Conservation (phyloP, 495 filamentous ascomycete genomes). For the Haplographium delicatum region DNA sequence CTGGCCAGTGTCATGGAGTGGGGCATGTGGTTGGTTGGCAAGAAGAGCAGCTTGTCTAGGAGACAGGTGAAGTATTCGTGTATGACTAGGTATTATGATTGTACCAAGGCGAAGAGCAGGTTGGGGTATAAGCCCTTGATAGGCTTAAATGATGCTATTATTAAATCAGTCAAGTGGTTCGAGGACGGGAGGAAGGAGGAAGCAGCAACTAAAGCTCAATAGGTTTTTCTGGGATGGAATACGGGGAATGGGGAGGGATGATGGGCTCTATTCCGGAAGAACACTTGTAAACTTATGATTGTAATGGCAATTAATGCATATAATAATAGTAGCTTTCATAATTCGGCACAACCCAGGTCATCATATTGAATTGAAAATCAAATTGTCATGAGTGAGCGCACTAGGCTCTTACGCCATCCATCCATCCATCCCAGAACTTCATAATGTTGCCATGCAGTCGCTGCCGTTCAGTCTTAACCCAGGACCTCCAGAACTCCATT, state of each 20-base stretch:
- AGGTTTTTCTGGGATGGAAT: not conserved
- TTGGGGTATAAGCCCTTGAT: conserved; percentile 73
- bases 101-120: conserved; percentile 74
- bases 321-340: too few relatives aligned
- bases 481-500: too few relatives aligned
- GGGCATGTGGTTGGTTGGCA: conserved; percentile 60
- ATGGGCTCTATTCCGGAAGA: too few relatives aligned
- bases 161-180: conserved; percentile 61
- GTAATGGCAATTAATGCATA: too few relatives aligned
- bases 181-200: conserved; percentile 48
- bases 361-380: too few relatives aligned
- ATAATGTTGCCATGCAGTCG: too few relatives aligned
- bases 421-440: too few relatives aligned
- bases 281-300: too few relatives aligned
- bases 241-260: not conserved
- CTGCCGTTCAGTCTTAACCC: too few relatives aligned
- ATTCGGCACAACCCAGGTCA: too few relatives aligned
- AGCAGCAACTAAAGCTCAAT: conserved; percentile 22
- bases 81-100: conserved; percentile 83
- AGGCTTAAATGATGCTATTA: conserved; percentile 68
- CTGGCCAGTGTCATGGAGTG: conserved; percentile 68
- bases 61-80: conserved; percentile 69
- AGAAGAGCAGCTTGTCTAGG: conserved; percentile 69
- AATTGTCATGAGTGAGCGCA: too few relatives aligned
- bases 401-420: too few relatives aligned